phyloP scores from a whole-genome alignment of 306 rosid genomes.

The Oemleria cerasiformis region DNA sequence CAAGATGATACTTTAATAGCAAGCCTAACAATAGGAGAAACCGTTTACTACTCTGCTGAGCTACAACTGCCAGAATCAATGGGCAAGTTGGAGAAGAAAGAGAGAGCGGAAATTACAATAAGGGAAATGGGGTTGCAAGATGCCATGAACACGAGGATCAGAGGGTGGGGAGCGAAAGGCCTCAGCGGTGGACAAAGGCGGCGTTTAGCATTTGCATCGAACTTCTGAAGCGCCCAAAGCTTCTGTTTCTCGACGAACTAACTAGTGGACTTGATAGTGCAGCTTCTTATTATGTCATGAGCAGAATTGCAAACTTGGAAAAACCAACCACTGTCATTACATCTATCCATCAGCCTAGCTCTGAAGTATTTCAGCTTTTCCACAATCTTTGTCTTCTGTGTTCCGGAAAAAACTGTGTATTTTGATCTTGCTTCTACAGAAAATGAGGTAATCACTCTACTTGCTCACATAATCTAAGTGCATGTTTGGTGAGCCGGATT shows the following conservation, averaged over 20 bases:
- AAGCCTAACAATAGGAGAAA: constrained; percentile 48
- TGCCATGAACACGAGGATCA: constrained; percentile 54
- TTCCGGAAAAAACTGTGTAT: constrained; percentile 50
- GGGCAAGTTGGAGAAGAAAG: constrained; percentile 51
- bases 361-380: constrained; percentile 62
- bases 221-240: constrained; percentile 50
- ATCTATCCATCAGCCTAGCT: constrained; percentile 79
- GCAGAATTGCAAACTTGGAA: constrained; percentile 41
- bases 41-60: constrained; percentile 63
- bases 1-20: constrained; percentile 45
- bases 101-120: constrained; percentile 57
- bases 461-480: too few species aligned
- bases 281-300: constrained; percentile 69
- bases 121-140: constrained; percentile 70
- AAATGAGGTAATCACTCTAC: constrained; percentile 37
- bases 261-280: constrained; percentile 82
- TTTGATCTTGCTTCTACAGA: constrained; percentile 66
- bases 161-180: constrained; percentile 59
- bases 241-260: constrained; percentile 75
- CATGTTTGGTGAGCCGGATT: too few species aligned
- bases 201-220: constrained; percentile 73
- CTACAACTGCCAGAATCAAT: constrained; percentile 60
- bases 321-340: constrained; percentile 43
- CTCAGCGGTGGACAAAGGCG: constrained; percentile 70
- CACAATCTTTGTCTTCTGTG: constrained; percentile 65